Base-by-base conservation (phyloP, 768 basidiomycete species). In the Auriscalpium vulgare region DNA sequence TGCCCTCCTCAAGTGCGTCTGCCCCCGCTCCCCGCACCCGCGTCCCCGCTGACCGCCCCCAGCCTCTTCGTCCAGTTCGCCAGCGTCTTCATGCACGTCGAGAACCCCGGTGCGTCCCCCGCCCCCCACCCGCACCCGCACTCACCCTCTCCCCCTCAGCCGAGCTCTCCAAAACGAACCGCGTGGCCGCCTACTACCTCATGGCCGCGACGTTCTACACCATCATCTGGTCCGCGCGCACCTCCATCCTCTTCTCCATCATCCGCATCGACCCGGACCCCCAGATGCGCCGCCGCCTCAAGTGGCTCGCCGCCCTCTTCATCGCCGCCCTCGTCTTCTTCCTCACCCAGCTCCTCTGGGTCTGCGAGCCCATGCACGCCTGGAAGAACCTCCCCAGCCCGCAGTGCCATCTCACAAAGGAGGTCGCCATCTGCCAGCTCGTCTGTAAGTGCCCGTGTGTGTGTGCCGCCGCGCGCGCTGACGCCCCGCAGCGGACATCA, bases 221-320 rank as follows among this genome's bases (percentile, higher is more conserved):
- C 13, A 58, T 67, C 58, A 67, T 67, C 23, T 67, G 66, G 66
- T 57, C 53, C 35, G 65, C 80, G 2, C 74, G 80, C 17, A 67
- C 79, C n/a, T 75, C 78, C 23, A 80, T 81, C 46, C 66, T 82
- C 8, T 78, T 78, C 66, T 80, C 79, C 7, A 72, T 82, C 57
- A 75, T 81, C 52, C 77, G 81, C 38, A 72, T 81, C 61, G 76
- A 77, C 52, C 75, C 76, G 1, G 71, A 72, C 50, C 56, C 60
- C 10, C n/a, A 51, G n/a, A 58, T 47, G 47, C 54, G 53, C 4
- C 37, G 29, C 23, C 50, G 56, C 16, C 45, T 66, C 11, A 49
- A 37, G 40, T 59, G 61, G 51, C 56, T 62, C 1, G 62, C 65
- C 21, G 56, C 11, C 13, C 48, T 61, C 11, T 64, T 64, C 53